Conservation (phyloP, 305 asterid species). For the Petunia hybrid region DNA sequence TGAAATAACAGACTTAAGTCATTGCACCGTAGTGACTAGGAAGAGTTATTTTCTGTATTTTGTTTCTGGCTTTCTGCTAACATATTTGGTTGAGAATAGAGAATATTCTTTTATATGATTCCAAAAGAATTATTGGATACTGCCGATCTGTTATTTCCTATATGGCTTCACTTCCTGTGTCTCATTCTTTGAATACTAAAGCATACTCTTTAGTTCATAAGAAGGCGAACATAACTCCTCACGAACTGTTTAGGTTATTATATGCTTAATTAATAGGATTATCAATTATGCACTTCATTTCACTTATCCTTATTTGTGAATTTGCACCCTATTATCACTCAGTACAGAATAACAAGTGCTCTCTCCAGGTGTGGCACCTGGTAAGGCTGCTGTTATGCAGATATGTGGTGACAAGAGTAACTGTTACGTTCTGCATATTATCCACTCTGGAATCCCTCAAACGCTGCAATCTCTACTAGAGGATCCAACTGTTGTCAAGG, state of each 20-base stretch:
- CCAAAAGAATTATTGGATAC: not conserved
- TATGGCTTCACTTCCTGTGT: not conserved
- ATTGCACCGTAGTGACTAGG: constrained; percentile 8
- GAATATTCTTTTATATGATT: not conserved
- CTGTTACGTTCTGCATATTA: constrained; percentile 83
- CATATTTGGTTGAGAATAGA: not conserved
- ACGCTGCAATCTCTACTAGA: constrained; percentile 72
- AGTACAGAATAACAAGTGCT: constrained; percentile 24
- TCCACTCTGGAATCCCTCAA: constrained; percentile 81
- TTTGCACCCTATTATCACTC: not conserved
- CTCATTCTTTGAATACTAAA: not conserved
- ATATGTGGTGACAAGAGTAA: constrained; percentile 69
- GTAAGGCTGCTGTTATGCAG: constrained; percentile 94
- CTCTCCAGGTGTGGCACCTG: constrained; percentile 75
- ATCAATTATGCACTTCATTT: not conserved
- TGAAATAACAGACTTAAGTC: not conserved
- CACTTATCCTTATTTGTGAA: constrained; percentile 28
- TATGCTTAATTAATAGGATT: not conserved
- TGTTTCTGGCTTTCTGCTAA: not conserved
- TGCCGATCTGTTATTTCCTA: not conserved
- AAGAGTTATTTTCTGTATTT: not conserved
- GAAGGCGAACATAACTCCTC: constrained; percentile 3
- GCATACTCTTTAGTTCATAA: not conserved
- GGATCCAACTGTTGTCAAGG: constrained; percentile 74
- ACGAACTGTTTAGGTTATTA: constrained; percentile 11